Evolutionary conservation across 2,329 filamentous ascomycete genomes (phyloP), one percentile per base, ranked within the genome.

Genomic region (Zasmidium citrigriseum): DNA sequence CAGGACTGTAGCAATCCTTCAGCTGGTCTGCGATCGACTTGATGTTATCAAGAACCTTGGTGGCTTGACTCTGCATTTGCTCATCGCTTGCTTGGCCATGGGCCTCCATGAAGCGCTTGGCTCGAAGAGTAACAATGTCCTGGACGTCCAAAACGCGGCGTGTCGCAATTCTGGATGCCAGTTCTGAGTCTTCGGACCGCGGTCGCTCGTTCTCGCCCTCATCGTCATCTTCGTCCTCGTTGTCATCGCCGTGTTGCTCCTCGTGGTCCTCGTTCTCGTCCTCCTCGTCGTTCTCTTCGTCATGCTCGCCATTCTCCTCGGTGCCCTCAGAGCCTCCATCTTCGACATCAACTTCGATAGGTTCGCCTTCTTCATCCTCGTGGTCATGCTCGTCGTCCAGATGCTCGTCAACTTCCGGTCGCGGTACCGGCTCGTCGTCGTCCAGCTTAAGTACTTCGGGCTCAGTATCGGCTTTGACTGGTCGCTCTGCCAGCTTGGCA

Each of bases 51-150:
- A 98, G 79, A 23, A 96, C 96, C 56, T 86, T 83, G 0, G 82
- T 80, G 0, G 95, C 93, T 74, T 93, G 93, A 57, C 87, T 84
- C 70, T 90, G 90, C 82, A 96, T 88, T 7, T 81, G 80, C 68
- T 86, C 88, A 18, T 87, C 87, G 62, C 88, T 86, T 62, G 91
- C 87, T 2, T 85, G 87, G 73, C 97, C 92, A 64, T 98, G 92
- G 0, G 84, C 81, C 58, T 93, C 88, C 34, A 98, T 77, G 72
- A 99, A 97, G 55, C 85, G 89, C 74, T 90, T 90, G 0, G 95
- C 93, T 58, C 89, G 84, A 27, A 86, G 78, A 16, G 87, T 86
- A 65, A 96, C 95, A 58, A 89, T 82, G 54, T 90, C 83, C 63
- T 90, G 85, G 71, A 90, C 83, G 34, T 86, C 85, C 46, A 60